Evolutionary conservation across 495 filamentous ascomycete genomes (phyloP).

Genomic region (Collariella sp.): DNA sequence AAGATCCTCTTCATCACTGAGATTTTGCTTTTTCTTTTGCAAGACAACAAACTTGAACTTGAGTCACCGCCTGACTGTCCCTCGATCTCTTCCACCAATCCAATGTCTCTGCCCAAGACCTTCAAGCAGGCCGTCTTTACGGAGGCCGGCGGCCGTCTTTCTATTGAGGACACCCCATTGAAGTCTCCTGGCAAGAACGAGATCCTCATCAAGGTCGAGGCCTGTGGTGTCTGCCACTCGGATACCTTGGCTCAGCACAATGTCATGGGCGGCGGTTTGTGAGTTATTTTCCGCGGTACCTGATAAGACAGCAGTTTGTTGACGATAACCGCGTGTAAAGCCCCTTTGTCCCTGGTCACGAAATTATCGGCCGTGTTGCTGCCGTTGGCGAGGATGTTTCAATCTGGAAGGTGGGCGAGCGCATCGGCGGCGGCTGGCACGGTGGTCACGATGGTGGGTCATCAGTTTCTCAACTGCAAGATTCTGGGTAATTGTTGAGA

Average conservation of each 20-base stretch:
- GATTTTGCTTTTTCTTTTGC: too few relatives aligned
- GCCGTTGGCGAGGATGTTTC: slow-evolving; percentile 53
- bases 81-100: too few relatives aligned
- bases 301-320: neutral
- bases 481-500: slow-evolving; percentile 2
- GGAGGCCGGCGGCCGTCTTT: slow-evolving; percentile 30
- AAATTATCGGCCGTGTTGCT: slow-evolving; percentile 42
- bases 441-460: slow-evolving; percentile 26
- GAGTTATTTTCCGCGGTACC: slow-evolving; percentile 23
- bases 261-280: slow-evolving; percentile 61
- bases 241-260: slow-evolving; percentile 68
- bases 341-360: slow-evolving; percentile 43
- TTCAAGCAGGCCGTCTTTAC: slow-evolving; percentile 45
- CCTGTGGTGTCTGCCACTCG: slow-evolving; percentile 70
- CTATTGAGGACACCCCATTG: slow-evolving; percentile 12
- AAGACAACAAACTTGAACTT: too few relatives aligned
- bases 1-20: too few relatives aligned
- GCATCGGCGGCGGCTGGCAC: slow-evolving; percentile 35
- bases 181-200: slow-evolving; percentile 66
- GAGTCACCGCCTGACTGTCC: too few relatives aligned
- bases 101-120: slow-evolving; percentile 40
- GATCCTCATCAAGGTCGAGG: slow-evolving; percentile 54
- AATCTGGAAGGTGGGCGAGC: slow-evolving; percentile 37
- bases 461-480: neutral
- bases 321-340: neutral